A percentile compares a stretch with the other conserved stretches of the same genome.
phyloP scores from a whole-genome alignment of 768 basidiomycete species.

The Panaeolus cyanescens region DNA sequence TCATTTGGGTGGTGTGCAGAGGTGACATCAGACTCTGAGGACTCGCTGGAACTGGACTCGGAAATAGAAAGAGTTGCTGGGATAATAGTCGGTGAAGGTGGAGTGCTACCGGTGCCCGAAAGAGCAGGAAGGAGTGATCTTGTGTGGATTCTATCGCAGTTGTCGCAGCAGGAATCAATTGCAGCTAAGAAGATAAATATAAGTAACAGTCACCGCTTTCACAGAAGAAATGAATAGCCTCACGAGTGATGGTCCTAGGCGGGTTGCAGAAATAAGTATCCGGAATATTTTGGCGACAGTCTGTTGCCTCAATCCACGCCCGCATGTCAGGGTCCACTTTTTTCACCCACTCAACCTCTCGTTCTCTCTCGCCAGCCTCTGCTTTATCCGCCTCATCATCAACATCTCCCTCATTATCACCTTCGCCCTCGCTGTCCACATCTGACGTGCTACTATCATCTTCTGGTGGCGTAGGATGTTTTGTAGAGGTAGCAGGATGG shows the following conservation, averaged over 20 bases:
- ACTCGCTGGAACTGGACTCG: no score
- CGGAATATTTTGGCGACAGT: not conserved
- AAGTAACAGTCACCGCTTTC: no score
- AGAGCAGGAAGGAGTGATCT: no score
- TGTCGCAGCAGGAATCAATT: slow-evolving; percentile 23
- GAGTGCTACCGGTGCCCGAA: no score
- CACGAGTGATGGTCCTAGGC: no score
- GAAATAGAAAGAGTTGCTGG: no score
- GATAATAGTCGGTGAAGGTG: no score
- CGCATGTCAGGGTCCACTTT: not conserved
- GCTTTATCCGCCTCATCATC: not conserved
- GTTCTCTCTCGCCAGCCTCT: no score
- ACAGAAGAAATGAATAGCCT: no score
- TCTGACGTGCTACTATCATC: not conserved
- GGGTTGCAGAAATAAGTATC: slow-evolving; percentile 2
- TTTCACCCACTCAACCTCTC: not conserved
- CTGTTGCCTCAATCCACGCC: slow-evolving; percentile 4
- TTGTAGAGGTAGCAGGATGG: not conserved
- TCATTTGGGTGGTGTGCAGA: no score
- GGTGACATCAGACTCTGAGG: no score
- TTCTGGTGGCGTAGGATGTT: no score
- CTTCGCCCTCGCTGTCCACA: not conserved
- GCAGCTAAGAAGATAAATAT: slow-evolving; percentile 12
- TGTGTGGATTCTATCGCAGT: slow-evolving; percentile 13
- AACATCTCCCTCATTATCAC: not conserved